These are phyloP conservation scores for Graphilbum ipis-grandicollis DNA, from an alignment of 2,329 filamentous ascomycete genomes.

Conservation along the genomic window DNA sequence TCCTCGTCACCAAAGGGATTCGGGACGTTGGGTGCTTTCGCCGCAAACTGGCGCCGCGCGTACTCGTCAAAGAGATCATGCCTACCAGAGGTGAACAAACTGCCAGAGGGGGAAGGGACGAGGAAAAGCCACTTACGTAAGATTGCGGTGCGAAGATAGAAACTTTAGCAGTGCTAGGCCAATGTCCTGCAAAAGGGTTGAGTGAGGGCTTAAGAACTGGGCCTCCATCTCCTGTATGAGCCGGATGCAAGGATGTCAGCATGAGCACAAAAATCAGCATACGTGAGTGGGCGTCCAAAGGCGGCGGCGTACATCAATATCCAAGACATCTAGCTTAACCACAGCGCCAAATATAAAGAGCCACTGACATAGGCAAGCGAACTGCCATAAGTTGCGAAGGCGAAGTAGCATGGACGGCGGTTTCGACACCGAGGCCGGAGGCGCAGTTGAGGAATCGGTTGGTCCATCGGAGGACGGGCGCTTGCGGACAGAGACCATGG, in stretches of 20 bases:
- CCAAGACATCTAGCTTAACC: slow-evolving; percentile 76
- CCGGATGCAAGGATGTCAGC: neutral
- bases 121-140: slow-evolving; percentile 47
- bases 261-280: neutral
- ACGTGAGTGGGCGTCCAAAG: too few species aligned
- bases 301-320: slow-evolving; percentile 80
- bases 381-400: slow-evolving; percentile 87
- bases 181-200: slow-evolving; percentile 59
- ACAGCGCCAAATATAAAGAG: slow-evolving; percentile 78
- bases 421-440: slow-evolving; percentile 9
- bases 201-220: slow-evolving; percentile 70
- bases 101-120: too few species aligned
- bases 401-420: slow-evolving; percentile 34
- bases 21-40: slow-evolving; percentile 51
- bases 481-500: slow-evolving; percentile 7
- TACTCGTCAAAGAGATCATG: slow-evolving; percentile 86
- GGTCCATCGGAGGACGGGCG: slow-evolving; percentile 17
- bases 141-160: slow-evolving; percentile 79
- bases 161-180: slow-evolving; percentile 80
- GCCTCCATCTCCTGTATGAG: slow-evolving; percentile 58
- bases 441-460: slow-evolving; percentile 12
- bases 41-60: slow-evolving; percentile 68
- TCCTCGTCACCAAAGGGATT: slow-evolving; percentile 81
- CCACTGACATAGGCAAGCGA: slow-evolving; percentile 86
- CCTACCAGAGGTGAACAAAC: too few species aligned